Evolutionary conservation across 345 rosid genomes (phyloP), one percentile per base, ranked within the genome.

Genomic region (Citrus unshiu): DNA sequence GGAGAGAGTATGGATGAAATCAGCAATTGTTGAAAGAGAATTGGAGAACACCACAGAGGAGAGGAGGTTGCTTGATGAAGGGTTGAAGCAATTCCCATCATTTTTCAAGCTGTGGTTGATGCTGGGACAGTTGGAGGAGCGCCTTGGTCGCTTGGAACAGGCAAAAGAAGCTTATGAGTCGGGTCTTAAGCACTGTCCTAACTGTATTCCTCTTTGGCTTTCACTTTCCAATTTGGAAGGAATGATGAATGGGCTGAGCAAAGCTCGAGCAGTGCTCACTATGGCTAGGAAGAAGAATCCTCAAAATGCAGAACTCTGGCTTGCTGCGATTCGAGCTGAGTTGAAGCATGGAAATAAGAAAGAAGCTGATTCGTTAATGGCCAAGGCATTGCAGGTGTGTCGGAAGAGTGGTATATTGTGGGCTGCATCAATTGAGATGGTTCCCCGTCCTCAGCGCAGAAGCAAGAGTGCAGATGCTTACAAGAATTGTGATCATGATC

Each of bases 1-100:
- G 4, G 98, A 93, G 81, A 95, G 98, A 80, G 98, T 93, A 30
- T 95, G 98, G 98, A 93, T 95, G 98, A 95, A 95, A 78, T 95
- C 98, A 63, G 97, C 97, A 59, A 92, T 93, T 74, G 98, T 95
- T 12, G 98, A 93, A 88, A 91, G 98, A 71, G 98, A 95, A 79
- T 71, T 93, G 73, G 98, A 95, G 25, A 91, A 91, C 76, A 82
- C 78, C 14, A 90, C 84, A 25, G 98, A 91, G 81, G 98, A 93
- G 88, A 92, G 93, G 85, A 90, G 86, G 73, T 80, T 95, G 83
- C 91, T 95, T 62, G 89, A 88, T 73, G 98, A 92, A 88, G 98
- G 97, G 24, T 85, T 93, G 89, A 88, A 90, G 79, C 87, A 79
- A 67, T 95, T 95, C 87, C 91, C 95, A 30, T 90, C 91, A 6